phyloP scores from a whole-genome alignment of 2,329 filamentous ascomycete genomes.

The Diaporthe velutina region DNA sequence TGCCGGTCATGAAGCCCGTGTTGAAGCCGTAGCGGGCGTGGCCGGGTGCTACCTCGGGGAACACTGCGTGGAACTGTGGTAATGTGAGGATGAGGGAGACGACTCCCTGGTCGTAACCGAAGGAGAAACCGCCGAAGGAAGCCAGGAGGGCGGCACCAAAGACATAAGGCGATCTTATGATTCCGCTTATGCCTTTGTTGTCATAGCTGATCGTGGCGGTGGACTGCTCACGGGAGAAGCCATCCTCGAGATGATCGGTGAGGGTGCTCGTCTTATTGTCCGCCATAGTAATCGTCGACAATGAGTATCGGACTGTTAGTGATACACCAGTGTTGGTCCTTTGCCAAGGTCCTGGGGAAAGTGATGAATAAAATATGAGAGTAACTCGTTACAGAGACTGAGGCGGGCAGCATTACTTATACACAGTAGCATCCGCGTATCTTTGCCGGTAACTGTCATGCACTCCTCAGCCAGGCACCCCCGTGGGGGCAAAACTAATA shows the following conservation, averaged over 20 bases:
- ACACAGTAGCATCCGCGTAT: not conserved
- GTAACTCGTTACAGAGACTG: too few relatives aligned
- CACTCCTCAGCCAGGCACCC: not conserved
- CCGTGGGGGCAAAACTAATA: not conserved
- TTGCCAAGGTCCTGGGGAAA: not conserved
- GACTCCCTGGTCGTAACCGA: conserved; percentile 64
- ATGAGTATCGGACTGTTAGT: too few relatives aligned
- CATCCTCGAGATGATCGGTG: conserved; percentile 6
- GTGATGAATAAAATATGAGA: not conserved
- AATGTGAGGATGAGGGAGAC: conserved; percentile 59
- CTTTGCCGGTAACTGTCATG: not conserved
- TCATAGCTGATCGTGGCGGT: conserved; percentile 44
- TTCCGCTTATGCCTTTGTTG: conserved; percentile 46
- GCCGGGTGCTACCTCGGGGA: conserved; percentile 44
- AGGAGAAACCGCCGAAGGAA: conserved; percentile 57
- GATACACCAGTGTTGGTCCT: not conserved
- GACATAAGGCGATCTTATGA: conserved; percentile 54
- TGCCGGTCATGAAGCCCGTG: conserved; percentile 64
- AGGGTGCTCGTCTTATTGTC: conserved; percentile 6
- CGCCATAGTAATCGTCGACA: not conserved
- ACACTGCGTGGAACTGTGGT: conserved; percentile 58
- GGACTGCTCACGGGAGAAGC: conserved; percentile 7
- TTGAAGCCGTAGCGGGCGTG: conserved; percentile 49
- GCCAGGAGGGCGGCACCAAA: conserved; percentile 45
- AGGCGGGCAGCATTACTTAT: conserved; percentile 13